These are phyloP conservation scores for Plasmopara muralis DNA, from an alignment of 352 stramenopile genomes.

Conservation along the genomic window DNA sequence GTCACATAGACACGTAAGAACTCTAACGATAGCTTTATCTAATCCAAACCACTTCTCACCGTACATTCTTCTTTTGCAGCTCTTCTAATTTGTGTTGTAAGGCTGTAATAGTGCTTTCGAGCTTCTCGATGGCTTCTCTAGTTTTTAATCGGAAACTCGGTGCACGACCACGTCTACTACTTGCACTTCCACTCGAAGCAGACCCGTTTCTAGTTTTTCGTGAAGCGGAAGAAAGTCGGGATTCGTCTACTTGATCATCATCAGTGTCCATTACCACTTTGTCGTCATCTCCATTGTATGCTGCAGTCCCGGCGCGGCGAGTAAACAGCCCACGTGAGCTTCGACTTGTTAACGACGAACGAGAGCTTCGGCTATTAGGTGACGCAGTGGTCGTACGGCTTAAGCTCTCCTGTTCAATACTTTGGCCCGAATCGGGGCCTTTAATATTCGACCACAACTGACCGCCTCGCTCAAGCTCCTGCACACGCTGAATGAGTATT, in stretches of 20 bases:
- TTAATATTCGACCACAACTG: conserved; percentile 57
- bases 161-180: conserved; percentile 3
- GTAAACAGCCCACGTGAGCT: conserved; percentile 52
- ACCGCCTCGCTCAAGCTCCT: conserved; percentile 57
- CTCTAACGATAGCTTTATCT: not conserved
- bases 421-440: conserved; percentile 2
- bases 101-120: conserved; percentile 51
- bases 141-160: conserved; percentile 17
- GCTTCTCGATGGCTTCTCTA: conserved; percentile 31
- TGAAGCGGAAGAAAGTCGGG: conserved; percentile 11
- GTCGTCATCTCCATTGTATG: conserved; percentile 47
- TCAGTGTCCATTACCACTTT: conserved; percentile 51
- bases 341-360: conserved; percentile 8
- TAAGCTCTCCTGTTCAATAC: conserved; percentile 9
- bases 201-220: conserved; percentile 17
- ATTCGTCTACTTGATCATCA: conserved; percentile 28
- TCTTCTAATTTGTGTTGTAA: conserved; percentile 60
- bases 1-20: conserved; percentile 2
- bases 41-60: conserved; percentile 5
- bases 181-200: conserved; percentile 9
- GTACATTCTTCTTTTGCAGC: conserved; percentile 71
- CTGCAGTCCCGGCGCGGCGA: conserved; percentile 30
- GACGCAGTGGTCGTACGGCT: conserved; percentile 14
- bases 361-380: conserved; percentile 5
- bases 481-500: conserved; percentile 56